These are phyloP conservation scores for Podospora bellae-mahoneyi DNA, from an alignment of 495 filamentous ascomycete species.

Conservation along the genomic window DNA sequence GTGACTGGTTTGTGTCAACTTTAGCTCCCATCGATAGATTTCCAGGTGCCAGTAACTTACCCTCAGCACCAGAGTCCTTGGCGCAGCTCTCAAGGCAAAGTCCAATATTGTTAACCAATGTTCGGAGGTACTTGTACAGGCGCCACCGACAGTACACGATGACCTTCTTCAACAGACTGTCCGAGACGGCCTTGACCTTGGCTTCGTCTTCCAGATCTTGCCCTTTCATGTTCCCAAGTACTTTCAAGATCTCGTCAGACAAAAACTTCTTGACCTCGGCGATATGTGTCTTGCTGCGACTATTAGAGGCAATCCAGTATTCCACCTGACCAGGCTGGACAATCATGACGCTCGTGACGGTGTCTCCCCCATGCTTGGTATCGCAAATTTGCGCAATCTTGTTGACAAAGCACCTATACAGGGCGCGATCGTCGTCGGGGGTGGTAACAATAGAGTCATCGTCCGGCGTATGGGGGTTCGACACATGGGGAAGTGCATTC, in stretches of 20 bases:
- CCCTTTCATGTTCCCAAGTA: neutral
- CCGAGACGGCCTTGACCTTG: neutral
- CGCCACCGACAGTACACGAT: neutral
- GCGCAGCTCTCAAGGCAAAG: neutral
- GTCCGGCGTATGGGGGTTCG: neutral
- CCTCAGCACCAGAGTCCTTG: neutral
- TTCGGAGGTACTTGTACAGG: neutral
- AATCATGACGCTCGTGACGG: slow-evolving; percentile 25
- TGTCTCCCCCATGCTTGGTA: slow-evolving; percentile 15
- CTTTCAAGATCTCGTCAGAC: slow-evolving; percentile 6
- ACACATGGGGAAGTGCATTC: neutral
- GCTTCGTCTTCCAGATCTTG: neutral
- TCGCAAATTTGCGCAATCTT: slow-evolving; percentile 33
- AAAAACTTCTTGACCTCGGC: neutral
- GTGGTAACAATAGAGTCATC: neutral
- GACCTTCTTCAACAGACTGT: neutral
- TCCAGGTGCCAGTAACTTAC: neutral
- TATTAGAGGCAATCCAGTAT: slow-evolving; percentile 28
- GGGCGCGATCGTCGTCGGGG: slow-evolving; percentile 1
- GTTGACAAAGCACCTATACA: slow-evolving; percentile 28
- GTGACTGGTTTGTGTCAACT: too few species aligned
- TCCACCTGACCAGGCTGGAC: slow-evolving; percentile 17
- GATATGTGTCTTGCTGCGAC: slow-evolving; percentile 7
- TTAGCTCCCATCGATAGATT: too few species aligned
- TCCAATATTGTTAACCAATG: neutral